These are phyloP conservation scores for Botryotinia convoluta DNA, from an alignment of 2,329 filamentous ascomycete genomes.

Conservation along the genomic window DNA sequence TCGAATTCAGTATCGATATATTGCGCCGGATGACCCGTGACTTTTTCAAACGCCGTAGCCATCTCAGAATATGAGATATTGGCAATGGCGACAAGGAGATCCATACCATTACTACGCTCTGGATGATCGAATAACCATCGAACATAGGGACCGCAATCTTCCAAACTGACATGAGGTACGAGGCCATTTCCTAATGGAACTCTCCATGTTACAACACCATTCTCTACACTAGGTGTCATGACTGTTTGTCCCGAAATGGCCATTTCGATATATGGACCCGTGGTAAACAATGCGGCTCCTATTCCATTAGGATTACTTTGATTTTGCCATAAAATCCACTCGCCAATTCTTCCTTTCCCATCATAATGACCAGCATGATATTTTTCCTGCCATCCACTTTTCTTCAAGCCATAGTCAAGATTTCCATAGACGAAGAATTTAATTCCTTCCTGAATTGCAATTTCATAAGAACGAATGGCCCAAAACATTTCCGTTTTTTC, in stretches of 20 bases:
- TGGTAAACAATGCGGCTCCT: constrained; percentile 43
- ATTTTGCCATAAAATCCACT: constrained; percentile 47
- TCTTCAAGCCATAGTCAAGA: constrained; percentile 50
- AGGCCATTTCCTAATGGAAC: constrained; percentile 44
- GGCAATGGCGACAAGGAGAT: constrained; percentile 46
- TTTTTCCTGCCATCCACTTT: constrained; percentile 46
- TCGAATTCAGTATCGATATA: constrained; percentile 42
- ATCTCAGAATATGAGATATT: constrained; percentile 43
- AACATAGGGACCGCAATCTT: constrained; percentile 48
- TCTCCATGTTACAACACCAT: constrained; percentile 44
- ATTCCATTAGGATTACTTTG: constrained; percentile 38
- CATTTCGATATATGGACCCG: constrained; percentile 50
- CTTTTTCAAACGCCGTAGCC: constrained; percentile 43
- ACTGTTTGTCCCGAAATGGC: constrained; percentile 39
- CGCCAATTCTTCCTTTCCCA: constrained; percentile 45
- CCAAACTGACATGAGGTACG: constrained; percentile 45
- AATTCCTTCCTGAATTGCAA: constrained; percentile 45
- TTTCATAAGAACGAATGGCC: constrained; percentile 44
- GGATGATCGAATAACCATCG: constrained; percentile 50
- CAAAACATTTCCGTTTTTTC: constrained; percentile 53
- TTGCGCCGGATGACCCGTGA: constrained; percentile 44
- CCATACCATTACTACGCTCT: constrained; percentile 44
- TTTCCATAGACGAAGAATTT: constrained; percentile 48
- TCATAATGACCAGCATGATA: constrained; percentile 50
- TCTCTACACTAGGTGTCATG: constrained; percentile 43